Conservation (phyloP, 2,329 filamentous ascomycete genomes). For the Graphilbum fragrans region DNA sequence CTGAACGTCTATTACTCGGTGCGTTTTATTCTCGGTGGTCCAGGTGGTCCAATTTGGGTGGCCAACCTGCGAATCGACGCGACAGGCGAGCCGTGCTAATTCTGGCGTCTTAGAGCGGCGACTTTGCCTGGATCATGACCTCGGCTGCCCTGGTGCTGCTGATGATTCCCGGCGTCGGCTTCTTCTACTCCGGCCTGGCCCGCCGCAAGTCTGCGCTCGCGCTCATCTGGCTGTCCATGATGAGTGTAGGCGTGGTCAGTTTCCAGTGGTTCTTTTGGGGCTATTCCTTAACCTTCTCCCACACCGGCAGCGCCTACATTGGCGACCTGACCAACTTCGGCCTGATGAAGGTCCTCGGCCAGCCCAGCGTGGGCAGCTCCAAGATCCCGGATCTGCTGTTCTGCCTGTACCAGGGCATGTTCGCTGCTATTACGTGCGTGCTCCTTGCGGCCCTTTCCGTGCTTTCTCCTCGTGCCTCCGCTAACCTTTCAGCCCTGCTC, state of each 20-base stretch:
- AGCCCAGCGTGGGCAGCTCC: constrained; percentile 59
- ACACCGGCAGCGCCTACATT: constrained; percentile 65
- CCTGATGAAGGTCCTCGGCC: constrained; percentile 62
- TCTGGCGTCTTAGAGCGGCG: constrained; percentile 51
- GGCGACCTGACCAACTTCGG: constrained; percentile 74
- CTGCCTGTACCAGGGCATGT: constrained; percentile 81
- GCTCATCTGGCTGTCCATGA: constrained; percentile 74
- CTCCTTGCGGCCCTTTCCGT: no score
- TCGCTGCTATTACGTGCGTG: constrained; percentile 73
- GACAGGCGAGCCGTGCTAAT: no score
- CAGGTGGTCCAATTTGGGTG: no score
- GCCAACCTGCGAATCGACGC: no score
- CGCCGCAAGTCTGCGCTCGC: constrained; percentile 81
- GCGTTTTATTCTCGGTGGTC: no score
- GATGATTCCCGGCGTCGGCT: constrained; percentile 88
- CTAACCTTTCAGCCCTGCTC: constrained; percentile 30
- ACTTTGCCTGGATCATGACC: constrained; percentile 72
- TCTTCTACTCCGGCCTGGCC: constrained; percentile 88
- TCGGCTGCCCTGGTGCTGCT: constrained; percentile 71
- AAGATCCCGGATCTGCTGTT: constrained; percentile 74
- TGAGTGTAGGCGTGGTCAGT: constrained; percentile 65
- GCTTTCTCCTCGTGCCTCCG: not conserved
- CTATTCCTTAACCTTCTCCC: constrained; percentile 76
- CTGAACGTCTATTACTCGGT: constrained; percentile 66
- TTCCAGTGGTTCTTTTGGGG: constrained; percentile 98